Evolutionary conservation across 345 rosid species (phyloP).

Genomic region (Eutrema japonicum): DNA sequence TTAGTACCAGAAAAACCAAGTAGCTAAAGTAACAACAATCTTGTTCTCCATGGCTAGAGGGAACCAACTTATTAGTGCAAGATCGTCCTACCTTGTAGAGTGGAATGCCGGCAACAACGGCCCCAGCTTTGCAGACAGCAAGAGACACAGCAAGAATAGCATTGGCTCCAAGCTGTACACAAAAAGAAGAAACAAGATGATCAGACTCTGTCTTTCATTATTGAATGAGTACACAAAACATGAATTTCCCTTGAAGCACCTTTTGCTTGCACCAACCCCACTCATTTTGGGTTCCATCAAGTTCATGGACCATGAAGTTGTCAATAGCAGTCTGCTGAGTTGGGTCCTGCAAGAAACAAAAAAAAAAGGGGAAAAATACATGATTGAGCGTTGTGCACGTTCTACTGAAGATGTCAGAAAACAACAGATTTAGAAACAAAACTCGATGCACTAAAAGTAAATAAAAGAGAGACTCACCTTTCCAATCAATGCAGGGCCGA

Average conservation of each 20-base stretch:
- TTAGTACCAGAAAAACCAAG: neutral
- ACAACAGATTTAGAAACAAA: neutral
- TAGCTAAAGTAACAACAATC: neutral
- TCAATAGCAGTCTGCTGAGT: constrained; percentile 83
- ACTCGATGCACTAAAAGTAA: neutral
- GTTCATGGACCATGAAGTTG: constrained; percentile 87
- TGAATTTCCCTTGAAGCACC: constrained; percentile 45
- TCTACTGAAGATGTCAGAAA: neutral
- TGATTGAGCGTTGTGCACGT: neutral
- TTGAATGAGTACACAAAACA: neutral
- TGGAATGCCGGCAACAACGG: constrained; percentile 67
- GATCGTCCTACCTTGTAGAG: constrained; percentile 69
- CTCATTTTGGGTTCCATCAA: constrained; percentile 95
- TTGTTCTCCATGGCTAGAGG: neutral
- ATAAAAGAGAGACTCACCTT: constrained; percentile 53
- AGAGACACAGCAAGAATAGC: constrained; percentile 97
- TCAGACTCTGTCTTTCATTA: neutral
- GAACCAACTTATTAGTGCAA: neutral
- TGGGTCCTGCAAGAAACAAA: constrained; percentile 65
- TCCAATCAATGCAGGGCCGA: constrained; percentile 90
- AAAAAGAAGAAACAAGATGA: neutral
- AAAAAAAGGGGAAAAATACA: neutral
- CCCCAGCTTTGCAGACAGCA: constrained; percentile 95
- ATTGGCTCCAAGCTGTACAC: constrained; percentile 91
- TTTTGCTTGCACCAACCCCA: constrained; percentile 99